These are phyloP conservation scores for Aspergillus chevalieri DNA, from an alignment of 2,329 filamentous ascomycete genomes.

Conservation along the genomic window DNA sequence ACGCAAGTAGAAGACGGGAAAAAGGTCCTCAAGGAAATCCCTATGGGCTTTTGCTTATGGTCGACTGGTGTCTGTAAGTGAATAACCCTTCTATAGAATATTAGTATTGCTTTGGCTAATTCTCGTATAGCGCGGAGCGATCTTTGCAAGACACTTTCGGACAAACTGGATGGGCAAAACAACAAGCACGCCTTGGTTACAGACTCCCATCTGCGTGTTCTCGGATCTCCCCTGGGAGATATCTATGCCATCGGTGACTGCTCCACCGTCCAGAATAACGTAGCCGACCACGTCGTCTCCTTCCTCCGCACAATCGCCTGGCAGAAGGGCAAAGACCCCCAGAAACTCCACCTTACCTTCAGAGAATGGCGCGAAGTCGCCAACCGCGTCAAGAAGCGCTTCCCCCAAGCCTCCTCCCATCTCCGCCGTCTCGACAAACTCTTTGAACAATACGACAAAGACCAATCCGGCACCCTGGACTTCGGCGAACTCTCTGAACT, in stretches of 20 bases:
- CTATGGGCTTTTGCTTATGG: conserved; percentile 95
- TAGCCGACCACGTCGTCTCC: conserved; percentile 81
- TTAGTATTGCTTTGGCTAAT: conserved; percentile 2
- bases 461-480: conserved; percentile 87
- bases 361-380: conserved; percentile 83
- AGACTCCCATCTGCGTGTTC: conserved; percentile 83
- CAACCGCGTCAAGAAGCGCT: conserved; percentile 74
- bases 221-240: conserved; percentile 82
- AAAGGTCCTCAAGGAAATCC: conserved; percentile 80
- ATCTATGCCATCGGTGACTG: conserved; percentile 97
- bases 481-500: conserved; percentile 88
- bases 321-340: conserved; percentile 84
- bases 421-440: conserved; percentile 84
- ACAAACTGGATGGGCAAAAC: conserved; percentile 71
- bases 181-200: conserved; percentile 92
- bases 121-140: conserved; percentile 59
- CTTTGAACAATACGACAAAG: conserved; percentile 86
- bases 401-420: conserved; percentile 84
- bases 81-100: background rate
- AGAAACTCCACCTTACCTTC: conserved; percentile 81
- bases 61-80: conserved; percentile 73
- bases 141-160: conserved; percentile 68
- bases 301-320: conserved; percentile 86
- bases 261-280: conserved; percentile 93
- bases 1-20: conserved; percentile 74